Base-by-base conservation (phyloP, 768 basidiomycete species). In the Suillus subluteus region DNA sequence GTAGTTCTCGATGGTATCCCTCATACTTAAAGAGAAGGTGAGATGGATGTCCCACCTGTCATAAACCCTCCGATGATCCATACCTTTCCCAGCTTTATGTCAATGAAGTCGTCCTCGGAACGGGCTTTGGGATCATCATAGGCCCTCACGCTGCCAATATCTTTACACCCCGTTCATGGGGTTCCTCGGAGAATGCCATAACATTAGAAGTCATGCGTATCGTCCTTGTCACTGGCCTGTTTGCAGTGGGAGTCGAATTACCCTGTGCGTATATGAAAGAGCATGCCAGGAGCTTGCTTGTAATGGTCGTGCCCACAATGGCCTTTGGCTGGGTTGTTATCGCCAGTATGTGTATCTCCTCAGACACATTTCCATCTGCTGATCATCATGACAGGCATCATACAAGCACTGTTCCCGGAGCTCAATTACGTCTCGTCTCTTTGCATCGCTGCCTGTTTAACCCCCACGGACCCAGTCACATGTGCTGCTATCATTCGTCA, bases 21-120 rank as follows among this genome's bases (percentile, higher is more conserved):
- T 46, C 44, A 21, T 46, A 46, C 44, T 46, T 9, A 46, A 18
- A 46, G 9, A 46, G 9, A 46, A 46, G 44, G 44, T 46, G 21
- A 11, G 44, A 46, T 46, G 11, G 18, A 11, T 15, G 15, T 21
- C 1, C 66, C 21, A n/a, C 0, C 16, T n/a, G 18, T 7, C 21
- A 11, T 46, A n/a, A 44, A 46, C 9, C 21, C 9, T 46, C 44
- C 23, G 58, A 37, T 61, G 0, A 54, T 44, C 40, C 13, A n/a
- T 12, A 35, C 50, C 58, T 50, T 12, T 3, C 18, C n/a, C 62
- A 94, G 87, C 73, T 97, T 6, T 97, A 91, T 72, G 86, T 98
- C 69, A 98, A 95, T 70, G 97, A 99, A 82, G 96, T 97, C 43
- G 89, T 96, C 41, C 88, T 98, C 35, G 96, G 95, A 2, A 96